Percentiles rank a stretch among this genome's conserved stretches.
Conservation (phyloP, 495 filamentous ascomycete genomes). For the Neurospora intermedia region DNA sequence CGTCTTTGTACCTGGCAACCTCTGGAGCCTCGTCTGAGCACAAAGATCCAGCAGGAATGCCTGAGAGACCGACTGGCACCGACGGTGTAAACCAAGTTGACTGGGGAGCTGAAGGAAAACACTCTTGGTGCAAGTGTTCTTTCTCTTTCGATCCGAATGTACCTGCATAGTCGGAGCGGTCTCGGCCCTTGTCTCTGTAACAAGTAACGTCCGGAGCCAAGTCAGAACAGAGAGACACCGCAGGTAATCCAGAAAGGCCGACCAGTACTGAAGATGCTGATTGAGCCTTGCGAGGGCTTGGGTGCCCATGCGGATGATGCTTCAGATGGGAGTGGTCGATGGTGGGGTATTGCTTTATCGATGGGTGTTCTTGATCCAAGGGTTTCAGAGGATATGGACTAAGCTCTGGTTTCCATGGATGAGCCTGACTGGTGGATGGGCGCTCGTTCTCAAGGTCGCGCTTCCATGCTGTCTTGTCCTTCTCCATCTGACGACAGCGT, state of each 20-base stretch:
- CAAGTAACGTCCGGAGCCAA: neutral
- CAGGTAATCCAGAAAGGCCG: neutral
- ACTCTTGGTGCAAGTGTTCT: too few species aligned
- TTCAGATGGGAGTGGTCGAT: neutral
- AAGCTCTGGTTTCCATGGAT: neutral
- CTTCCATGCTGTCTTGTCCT: neutral
- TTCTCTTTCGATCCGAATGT: too few species aligned
- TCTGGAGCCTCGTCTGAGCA: neutral
- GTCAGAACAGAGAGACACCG: neutral
- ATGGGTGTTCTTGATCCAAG: neutral
- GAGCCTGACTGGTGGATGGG: neutral
- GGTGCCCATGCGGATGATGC: neutral
- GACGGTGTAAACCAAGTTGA: too few species aligned
- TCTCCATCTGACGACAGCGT: neutral
- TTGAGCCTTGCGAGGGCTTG: rapidly evolving
- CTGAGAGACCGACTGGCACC: neutral
- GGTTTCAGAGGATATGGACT: neutral
- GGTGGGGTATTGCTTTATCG: rapidly evolving
- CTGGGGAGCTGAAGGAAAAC: too few species aligned
- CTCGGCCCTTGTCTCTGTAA: too few species aligned
- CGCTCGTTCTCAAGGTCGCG: neutral
- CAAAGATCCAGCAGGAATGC: neutral
- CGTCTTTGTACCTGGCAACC: neutral
- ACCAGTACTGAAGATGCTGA: neutral
- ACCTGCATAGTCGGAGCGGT: too few species aligned